Base-by-base conservation (phyloP, 768 basidiomycete genomes). In the Russula brevipes region DNA sequence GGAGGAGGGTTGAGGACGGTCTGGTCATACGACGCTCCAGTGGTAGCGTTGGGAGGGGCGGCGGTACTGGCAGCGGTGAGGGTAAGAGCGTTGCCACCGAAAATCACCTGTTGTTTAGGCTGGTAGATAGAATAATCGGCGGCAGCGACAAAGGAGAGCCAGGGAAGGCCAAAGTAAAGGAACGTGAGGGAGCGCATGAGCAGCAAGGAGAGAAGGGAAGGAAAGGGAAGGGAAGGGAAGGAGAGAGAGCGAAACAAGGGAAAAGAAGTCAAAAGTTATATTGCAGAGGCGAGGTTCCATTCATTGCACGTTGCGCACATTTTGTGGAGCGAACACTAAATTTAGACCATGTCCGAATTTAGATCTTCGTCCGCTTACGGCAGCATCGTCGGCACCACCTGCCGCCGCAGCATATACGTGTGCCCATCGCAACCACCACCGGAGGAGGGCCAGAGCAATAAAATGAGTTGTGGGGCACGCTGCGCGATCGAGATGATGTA, bases 1-100 rank as follows among this genome's bases (percentile, higher is more conserved):
- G 81, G 69, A n/a, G 85, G 85, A 0, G 85, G 77, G 6, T 59
- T 73, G 3, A 88, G 74, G 2, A 76, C 63, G 0, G 80, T 80
- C 39, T 77, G 73, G 70, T 87, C 81, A 70, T 85, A 85, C 0
- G 82, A 81, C 2, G 82, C 80, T 5, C 74, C 69, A 1, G 76
- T 74, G 0, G 80, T 85, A 64, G 80, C 83, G 9, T 69, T 72
- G 4, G 79, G 75, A 31, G 76, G 72, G 2, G 73, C 59, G 8
- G 76, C 78, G n/a, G 76, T 70, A 1, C 66, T 67, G 0, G 56
- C 56, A 4, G 24, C 45, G 8, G 53, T 54, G 30, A 45, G 57
- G 24, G 60, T 42, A 12, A 61, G 50, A 5, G 59, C 24, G 12
- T 39, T 35, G 1, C 67, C 65, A 14, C 66, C 66, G 17, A 62